Evolutionary conservation across 2,329 filamentous ascomycete genomes (phyloP), one percentile per base, ranked within the genome.

Genomic region (Biscogniauxia mediterranea): DNA sequence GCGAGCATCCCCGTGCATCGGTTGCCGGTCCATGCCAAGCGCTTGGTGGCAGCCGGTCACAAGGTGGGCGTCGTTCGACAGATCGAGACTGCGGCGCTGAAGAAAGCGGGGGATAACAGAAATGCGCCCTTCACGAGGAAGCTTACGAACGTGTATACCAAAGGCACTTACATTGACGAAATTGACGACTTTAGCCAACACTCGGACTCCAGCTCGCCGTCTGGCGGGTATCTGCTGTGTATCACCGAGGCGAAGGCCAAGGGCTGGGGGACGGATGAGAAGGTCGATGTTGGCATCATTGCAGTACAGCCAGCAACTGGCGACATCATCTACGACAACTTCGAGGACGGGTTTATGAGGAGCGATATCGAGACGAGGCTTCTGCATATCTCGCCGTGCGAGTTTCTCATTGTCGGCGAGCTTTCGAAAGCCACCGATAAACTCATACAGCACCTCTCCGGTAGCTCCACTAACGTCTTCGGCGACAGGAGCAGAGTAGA

Each of bases 301-400:
- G 95, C 95, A 25, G 95, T 99, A 4, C 95, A 99, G 70, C 95
- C 95, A 8, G 91, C 92, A 0, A 99, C 95, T 0, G 95, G 95
- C 59, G 94, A 98, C 74, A 92, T 99, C 69, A 90, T 98, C 59
- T 96, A 97, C 70, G 95, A 99, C 71, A 88, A 89, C 61, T 99
- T 99, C 69, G 92, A 98, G 69, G 95, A 99, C 71, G 93, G 94
- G 1, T 98, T 98, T 77, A 97, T 99, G 94, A 85, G 95, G 55
- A 93, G 89, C 70, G 95, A 99, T 74, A 90, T 99, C 38, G 95
- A 99, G 78, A 99, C 95, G 0, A 83, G 95, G n/a, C 79, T 99
- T 25, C 80, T 99, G 28, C 95, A 99, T 74, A 96, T 99, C 66
- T 92, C 94, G 0, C 95, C 95, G 0, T 97, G 93, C 76, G 95